Percentiles rank a stretch among this genome's conserved stretches.
Evolutionary conservation across 2,329 filamentous ascomycete genomes (phyloP).

Genomic region (Penicillium sp.): DNA sequence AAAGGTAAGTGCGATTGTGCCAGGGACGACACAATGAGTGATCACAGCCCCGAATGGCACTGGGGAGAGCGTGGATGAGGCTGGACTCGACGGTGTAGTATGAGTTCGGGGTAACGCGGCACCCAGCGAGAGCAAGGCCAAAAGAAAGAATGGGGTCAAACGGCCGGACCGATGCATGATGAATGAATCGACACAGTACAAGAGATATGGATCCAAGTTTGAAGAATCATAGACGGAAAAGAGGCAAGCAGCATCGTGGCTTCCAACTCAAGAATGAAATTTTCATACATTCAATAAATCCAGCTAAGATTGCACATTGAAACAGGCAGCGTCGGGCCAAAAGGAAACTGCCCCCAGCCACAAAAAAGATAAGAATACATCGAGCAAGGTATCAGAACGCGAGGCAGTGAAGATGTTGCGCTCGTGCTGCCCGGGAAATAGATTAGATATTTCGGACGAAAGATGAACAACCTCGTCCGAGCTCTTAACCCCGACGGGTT

Average conservation of each 20-base stretch:
- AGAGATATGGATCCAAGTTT: background rate
- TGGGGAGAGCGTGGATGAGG: background rate
- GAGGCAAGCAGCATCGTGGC: background rate
- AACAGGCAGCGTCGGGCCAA: no score
- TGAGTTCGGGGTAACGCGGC: slow-evolving; percentile 2
- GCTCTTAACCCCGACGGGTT: slow-evolving; percentile 46
- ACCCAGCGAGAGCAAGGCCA: background rate
- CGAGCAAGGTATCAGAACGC: slow-evolving; percentile 19
- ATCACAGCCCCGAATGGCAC: slow-evolving; percentile 43
- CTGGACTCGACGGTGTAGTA: background rate
- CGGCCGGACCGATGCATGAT: slow-evolving; percentile 8
- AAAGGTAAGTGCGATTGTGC: slow-evolving; percentile 58
- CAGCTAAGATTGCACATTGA: no score
- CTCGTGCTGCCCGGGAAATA: slow-evolving; percentile 4
- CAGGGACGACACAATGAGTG: slow-evolving; percentile 38
- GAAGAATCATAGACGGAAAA: background rate
- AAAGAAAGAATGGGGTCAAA: slow-evolving; percentile 6
- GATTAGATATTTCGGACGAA: slow-evolving; percentile 14
- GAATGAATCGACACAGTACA: background rate
- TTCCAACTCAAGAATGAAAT: background rate
- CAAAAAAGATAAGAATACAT: slow-evolving; percentile 20
- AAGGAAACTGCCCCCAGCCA: slow-evolving; percentile 5
- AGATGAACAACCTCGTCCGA: slow-evolving; percentile 12
- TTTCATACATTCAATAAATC: no score
- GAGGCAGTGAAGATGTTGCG: slow-evolving; percentile 19